A percentile compares a stretch with the other conserved stretches of the same genome.
These are phyloP conservation scores for Nakaseomyces bracarensis DNA, from an alignment of 1,139 yeast species.

Conservation along the genomic window DNA sequence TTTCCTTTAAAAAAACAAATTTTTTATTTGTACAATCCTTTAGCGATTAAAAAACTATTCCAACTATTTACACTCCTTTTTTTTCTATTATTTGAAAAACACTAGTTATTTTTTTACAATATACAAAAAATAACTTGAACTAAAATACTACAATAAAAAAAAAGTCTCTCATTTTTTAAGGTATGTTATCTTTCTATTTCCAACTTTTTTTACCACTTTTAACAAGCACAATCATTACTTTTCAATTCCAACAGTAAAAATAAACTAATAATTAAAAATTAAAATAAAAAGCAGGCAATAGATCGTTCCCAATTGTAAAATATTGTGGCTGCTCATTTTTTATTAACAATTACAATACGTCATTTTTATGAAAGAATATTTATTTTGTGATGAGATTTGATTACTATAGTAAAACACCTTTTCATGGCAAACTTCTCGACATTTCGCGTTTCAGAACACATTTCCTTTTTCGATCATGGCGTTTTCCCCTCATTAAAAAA, in stretches of 20 bases:
- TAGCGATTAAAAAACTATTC: constrained; percentile 6
- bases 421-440: not conserved
- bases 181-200: not conserved
- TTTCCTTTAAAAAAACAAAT: constrained; percentile 5
- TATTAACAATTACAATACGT: too few relatives aligned
- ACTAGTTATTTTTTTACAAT: not conserved
- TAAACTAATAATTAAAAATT: not conserved
- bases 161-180: not conserved
- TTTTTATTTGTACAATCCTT: constrained; percentile 3
- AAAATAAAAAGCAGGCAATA: too few relatives aligned
- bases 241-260: not conserved
- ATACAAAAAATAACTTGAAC: not conserved
- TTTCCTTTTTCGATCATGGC: not conserved
- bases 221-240: too few relatives aligned
- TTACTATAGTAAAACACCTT: too few relatives aligned
- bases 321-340: too few relatives aligned
- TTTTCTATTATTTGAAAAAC: not conserved
- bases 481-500: not conserved
- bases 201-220: not conserved
- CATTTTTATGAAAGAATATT: not conserved
- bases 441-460: constrained; percentile 3
- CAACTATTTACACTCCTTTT: constrained; percentile 21
- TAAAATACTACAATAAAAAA: not conserved
- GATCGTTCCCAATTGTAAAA: too few relatives aligned
- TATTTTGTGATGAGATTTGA: too few relatives aligned